phyloP scores from a whole-genome alignment of 140 eudicot species.

The Anethum foeniculum region DNA sequence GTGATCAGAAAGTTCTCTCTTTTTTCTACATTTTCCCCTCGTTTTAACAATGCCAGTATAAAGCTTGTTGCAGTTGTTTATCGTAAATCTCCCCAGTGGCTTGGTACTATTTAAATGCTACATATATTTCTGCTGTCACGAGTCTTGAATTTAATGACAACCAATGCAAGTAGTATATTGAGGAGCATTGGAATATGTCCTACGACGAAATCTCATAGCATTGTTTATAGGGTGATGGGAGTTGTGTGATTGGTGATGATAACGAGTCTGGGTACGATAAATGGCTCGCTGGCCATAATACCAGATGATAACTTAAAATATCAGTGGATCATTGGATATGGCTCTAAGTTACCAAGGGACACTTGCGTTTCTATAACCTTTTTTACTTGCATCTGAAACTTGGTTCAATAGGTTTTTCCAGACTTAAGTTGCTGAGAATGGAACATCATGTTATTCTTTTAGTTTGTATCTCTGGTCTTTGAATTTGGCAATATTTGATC shows the following conservation, averaged over 20 bases:
- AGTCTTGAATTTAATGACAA: too few relatives aligned
- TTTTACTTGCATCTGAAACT: too few relatives aligned
- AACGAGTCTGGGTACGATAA: background rate
- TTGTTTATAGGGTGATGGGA: background rate
- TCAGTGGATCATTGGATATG: too few relatives aligned
- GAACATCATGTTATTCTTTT: too few relatives aligned
- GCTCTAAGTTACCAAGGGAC: too few relatives aligned
- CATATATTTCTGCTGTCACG: background rate
- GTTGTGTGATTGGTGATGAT: background rate
- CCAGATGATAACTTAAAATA: background rate
- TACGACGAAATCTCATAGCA: background rate
- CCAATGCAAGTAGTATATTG: too few relatives aligned
- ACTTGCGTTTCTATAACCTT: too few relatives aligned
- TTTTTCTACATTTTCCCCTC: background rate
- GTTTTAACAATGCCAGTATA: background rate
- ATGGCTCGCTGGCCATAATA: too few relatives aligned
- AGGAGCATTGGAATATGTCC: background rate
- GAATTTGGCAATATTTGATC: too few relatives aligned
- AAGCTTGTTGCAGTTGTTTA: background rate
- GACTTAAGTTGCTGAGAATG: too few relatives aligned
- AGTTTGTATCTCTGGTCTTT: too few relatives aligned
- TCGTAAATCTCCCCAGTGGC: background rate
- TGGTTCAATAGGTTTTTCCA: too few relatives aligned
- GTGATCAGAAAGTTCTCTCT: background rate
- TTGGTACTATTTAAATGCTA: background rate